A percentile compares a stretch with the other conserved stretches of the same genome.
Conservation (phyloP, 805 yeast species). For the Hanseniaspora valbyensis region DNA sequence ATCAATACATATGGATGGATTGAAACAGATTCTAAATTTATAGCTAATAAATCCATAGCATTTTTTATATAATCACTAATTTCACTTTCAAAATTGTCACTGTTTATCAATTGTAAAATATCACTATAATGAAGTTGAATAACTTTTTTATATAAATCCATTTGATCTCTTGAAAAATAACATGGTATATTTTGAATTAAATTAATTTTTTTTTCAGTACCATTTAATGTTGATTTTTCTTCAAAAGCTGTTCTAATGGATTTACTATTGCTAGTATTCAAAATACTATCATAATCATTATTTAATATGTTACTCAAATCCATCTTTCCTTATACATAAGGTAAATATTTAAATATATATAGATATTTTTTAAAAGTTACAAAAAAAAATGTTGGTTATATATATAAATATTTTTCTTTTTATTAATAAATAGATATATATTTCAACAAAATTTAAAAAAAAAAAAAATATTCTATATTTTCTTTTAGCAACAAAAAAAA, state of each 20-base stretch:
- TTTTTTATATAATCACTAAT: conserved; percentile 46
- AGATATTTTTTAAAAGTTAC: too few species aligned
- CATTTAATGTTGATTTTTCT: background rate
- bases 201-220: background rate
- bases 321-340: background rate
- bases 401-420: too few species aligned
- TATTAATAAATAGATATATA: too few species aligned
- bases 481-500: too few species aligned
- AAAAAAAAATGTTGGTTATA: too few species aligned
- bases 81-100: background rate
- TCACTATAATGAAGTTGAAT: conserved; percentile 86
- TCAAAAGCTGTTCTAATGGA: background rate
- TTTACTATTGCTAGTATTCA: conserved; percentile 1
- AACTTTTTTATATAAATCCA: conserved; percentile 81
- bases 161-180: conserved; percentile 77
- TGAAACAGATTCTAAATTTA: conserved; percentile 67
- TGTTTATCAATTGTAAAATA: conserved; percentile 52
- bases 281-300: background rate
- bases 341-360: background rate
- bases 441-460: too few species aligned
- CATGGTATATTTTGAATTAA: conserved; percentile 43
- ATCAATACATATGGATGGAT: conserved; percentile 83
- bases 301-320: conserved; percentile 5
- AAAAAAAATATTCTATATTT: too few species aligned
- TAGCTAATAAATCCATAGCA: conserved; percentile 61